A percentile compares a stretch with the other conserved stretches of the same genome.
Evolutionary conservation across 2,329 filamentous ascomycete genomes (phyloP).

Genomic region (Cercospora nicotianae): DNA sequence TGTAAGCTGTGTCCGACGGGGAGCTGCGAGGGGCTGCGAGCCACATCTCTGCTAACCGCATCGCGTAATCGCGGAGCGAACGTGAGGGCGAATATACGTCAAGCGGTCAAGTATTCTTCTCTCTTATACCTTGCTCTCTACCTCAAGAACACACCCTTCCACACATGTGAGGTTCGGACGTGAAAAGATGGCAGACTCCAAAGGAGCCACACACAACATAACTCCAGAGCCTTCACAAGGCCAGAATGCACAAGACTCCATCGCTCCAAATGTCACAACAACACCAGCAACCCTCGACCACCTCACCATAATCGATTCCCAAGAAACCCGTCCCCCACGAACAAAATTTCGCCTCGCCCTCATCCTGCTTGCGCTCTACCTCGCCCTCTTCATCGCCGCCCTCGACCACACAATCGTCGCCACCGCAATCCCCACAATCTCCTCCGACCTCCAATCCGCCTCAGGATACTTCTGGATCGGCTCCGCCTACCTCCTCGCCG

Average conservation of each 20-base stretch:
- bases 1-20: not conserved
- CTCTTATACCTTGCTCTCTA: not conserved
- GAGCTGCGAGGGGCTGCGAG: not conserved
- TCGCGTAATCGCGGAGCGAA: not conserved
- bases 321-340: conserved; percentile 31
- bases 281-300: not conserved
- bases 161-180: not conserved
- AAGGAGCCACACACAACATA: not conserved
- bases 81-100: not conserved
- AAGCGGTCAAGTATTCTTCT: not conserved
- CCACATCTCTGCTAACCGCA: not conserved
- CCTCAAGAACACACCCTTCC: not conserved
- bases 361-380: conserved; percentile 26
- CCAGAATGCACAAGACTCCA: not conserved
- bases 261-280: not conserved
- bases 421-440: conserved; percentile 67
- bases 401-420: conserved; percentile 60
- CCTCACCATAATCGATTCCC: not conserved
- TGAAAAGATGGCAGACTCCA: not conserved
- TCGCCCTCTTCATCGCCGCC: conserved; percentile 43
- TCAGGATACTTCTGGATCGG: conserved; percentile 81
- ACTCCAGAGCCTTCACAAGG: not conserved
- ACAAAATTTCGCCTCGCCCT: conserved; percentile 21
- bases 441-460: conserved; percentile 62
- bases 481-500: conserved; percentile 68